Evolutionary conservation across 768 basidiomycete species (phyloP).

Genomic region (Podaxis sp.): DNA sequence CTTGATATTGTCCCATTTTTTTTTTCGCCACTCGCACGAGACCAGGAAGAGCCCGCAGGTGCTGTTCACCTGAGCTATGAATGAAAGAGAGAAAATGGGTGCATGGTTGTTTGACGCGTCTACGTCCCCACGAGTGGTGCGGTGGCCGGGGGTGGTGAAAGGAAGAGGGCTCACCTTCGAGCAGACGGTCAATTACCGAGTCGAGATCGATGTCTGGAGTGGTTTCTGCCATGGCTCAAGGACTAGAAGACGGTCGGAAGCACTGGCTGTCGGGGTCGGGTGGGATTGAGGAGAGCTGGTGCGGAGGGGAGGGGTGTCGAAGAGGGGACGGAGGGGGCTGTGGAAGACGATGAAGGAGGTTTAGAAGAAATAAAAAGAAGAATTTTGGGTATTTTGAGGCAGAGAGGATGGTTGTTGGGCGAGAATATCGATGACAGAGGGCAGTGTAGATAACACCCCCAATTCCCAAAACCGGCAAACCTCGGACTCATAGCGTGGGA

Average conservation of each 20-base stretch:
- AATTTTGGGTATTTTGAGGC: constrained; percentile 14
- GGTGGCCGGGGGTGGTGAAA: background rate
- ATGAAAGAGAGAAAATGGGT: background rate
- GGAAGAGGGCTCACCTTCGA: constrained; percentile 72
- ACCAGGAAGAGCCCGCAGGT: background rate
- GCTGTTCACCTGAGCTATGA: background rate
- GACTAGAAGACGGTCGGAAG: constrained; percentile 6
- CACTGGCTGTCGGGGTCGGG: constrained; percentile 13
- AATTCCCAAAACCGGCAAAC: constrained; percentile 41
- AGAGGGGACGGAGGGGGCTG: constrained; percentile 16
- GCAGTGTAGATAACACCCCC: constrained; percentile 45
- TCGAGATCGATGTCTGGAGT: constrained; percentile 96
- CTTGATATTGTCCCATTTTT: background rate
- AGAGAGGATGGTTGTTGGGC: constrained; percentile 21
- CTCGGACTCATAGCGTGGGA: constrained; percentile 39
- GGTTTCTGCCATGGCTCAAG: constrained; percentile 66
- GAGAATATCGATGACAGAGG: constrained; percentile 46
- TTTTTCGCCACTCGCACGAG: background rate
- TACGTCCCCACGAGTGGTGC: background rate
- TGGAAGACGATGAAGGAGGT: background rate
- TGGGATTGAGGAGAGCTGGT: constrained; percentile 17
- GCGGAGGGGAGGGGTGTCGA: constrained; percentile 18
- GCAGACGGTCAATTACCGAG: constrained; percentile 96
- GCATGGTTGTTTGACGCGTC: constrained; percentile 8
- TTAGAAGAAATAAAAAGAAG: constrained; percentile 8